Conservation (phyloP, 148 eudicot species). For the Vaccinium myrtillus region DNA sequence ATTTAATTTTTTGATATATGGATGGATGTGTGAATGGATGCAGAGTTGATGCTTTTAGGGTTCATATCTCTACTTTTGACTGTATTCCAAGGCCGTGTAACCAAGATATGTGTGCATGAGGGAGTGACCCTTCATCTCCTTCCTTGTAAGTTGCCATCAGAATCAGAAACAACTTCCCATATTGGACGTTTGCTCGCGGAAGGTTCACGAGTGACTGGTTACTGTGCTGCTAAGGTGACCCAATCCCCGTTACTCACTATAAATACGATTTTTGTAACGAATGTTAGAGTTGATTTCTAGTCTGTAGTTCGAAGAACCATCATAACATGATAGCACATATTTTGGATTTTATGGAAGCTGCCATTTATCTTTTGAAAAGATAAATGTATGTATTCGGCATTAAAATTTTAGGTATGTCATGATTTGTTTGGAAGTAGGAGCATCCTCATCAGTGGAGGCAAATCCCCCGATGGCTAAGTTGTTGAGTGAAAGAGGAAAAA, state of each 20-base stretch:
- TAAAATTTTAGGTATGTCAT: not conserved
- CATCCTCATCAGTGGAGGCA: too few species aligned
- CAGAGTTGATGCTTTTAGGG: conserved; percentile 98
- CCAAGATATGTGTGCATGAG: conserved; percentile 61
- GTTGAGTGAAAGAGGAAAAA: too few species aligned
- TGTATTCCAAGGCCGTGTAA: conserved; percentile 65
- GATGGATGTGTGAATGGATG: conserved; percentile 18
- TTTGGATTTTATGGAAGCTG: not conserved
- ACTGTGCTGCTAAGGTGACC: conserved; percentile 40
- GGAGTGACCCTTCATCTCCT: conserved; percentile 46
- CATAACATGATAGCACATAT: not conserved
- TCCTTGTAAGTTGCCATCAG: conserved; percentile 49
- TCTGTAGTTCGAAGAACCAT: not conserved
- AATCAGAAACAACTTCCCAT: conserved; percentile 9
- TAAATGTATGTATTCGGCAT: not conserved
- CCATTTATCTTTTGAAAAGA: not conserved
- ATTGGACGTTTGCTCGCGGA: conserved; percentile 30
- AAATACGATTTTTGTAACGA: not conserved
- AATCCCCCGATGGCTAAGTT: too few species aligned
- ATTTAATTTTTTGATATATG: not conserved
- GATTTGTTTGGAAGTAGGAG: conserved; percentile 1
- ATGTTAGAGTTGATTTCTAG: not conserved
- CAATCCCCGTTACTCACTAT: not conserved
- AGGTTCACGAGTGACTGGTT: conserved; percentile 18
- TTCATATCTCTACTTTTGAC: conserved; percentile 84